Percentiles rank a stretch among this genome's conserved stretches.
These are phyloP conservation scores for Microbotryum scabiosae DNA, from an alignment of 1,284 basidiomycete genomes.

Conservation along the genomic window DNA sequence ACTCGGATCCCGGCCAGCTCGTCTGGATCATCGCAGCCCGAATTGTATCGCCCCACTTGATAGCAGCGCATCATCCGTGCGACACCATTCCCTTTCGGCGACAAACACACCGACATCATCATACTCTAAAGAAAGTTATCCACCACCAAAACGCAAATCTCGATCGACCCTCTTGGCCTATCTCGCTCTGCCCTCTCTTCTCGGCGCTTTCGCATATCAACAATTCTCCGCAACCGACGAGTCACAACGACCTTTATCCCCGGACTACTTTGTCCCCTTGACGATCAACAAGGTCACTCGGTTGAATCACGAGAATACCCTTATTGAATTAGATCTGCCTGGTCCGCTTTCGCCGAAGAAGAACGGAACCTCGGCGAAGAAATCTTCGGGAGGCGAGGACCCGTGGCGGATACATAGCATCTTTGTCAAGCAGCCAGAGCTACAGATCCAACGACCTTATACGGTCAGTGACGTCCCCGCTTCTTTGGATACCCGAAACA, in stretches of 20 bases:
- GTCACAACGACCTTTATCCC: constrained; percentile 36
- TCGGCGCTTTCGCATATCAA: too few relatives aligned
- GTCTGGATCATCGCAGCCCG: too few relatives aligned
- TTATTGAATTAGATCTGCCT: constrained; percentile 56
- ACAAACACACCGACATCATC: too few relatives aligned
- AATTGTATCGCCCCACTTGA: too few relatives aligned
- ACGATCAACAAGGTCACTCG: constrained; percentile 51
- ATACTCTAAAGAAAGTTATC: too few relatives aligned
- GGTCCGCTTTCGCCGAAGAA: constrained; percentile 41
- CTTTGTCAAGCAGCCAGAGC: constrained; percentile 73
- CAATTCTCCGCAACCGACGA: too few relatives aligned
- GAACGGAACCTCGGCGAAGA: constrained; percentile 8
- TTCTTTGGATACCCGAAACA: not conserved
- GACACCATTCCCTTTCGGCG: too few relatives aligned
- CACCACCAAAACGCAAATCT: too few relatives aligned
- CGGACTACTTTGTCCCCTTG: constrained; percentile 56
- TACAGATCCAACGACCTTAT: constrained; percentile 78
- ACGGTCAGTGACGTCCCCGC: constrained; percentile 49
- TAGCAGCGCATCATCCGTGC: too few relatives aligned
- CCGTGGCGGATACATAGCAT: constrained; percentile 59
- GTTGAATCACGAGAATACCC: constrained; percentile 51
- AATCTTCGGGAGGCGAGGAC: constrained; percentile 9
- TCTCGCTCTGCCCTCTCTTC: too few relatives aligned
- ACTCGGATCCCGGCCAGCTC: too few relatives aligned
- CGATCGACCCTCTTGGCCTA: too few relatives aligned